Conservation (phyloP, 139 green algal species). For the Ulvella scutata region DNA sequence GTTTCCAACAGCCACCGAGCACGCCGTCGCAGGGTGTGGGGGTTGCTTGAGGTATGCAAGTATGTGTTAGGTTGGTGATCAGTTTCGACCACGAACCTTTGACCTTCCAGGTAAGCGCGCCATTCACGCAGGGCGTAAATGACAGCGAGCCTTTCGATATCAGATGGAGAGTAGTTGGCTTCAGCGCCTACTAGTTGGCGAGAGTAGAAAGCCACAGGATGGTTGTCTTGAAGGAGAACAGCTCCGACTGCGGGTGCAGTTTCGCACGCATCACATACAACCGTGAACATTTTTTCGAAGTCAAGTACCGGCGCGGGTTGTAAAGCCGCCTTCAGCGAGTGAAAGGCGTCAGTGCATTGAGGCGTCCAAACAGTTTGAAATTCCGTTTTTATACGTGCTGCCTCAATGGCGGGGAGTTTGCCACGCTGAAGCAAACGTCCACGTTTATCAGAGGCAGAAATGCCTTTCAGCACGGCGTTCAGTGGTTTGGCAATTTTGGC, state of each 20-base stretch:
- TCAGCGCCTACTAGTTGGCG: slow-evolving; percentile 9
- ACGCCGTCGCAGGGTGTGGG: background rate
- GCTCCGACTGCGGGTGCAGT: background rate
- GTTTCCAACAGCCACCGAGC: slow-evolving; percentile 8
- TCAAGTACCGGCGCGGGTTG: background rate
- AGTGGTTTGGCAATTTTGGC: slow-evolving; percentile 17
- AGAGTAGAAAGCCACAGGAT: background rate
- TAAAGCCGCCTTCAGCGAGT: background rate
- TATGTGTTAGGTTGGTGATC: slow-evolving; percentile 5
- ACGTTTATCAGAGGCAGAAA: background rate
- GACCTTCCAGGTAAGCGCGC: slow-evolving; percentile 5
- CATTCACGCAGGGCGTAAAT: slow-evolving; percentile 11
- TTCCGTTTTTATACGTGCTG: background rate
- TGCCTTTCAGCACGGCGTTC: slow-evolving; percentile 8
- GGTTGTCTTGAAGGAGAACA: background rate
- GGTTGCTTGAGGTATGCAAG: background rate
- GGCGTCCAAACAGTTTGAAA: background rate
- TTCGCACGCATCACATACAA: background rate
- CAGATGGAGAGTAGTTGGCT: slow-evolving; percentile 9
- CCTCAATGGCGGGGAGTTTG: background rate
- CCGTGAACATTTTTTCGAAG: background rate
- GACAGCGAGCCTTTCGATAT: slow-evolving; percentile 17
- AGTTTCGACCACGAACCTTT: slow-evolving; percentile 3
- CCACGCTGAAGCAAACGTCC: background rate
- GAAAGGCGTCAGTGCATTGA: background rate